These are phyloP conservation scores for Dactylellina drechsleri DNA, from an alignment of 2,329 filamentous ascomycete genomes.

Conservation along the genomic window DNA sequence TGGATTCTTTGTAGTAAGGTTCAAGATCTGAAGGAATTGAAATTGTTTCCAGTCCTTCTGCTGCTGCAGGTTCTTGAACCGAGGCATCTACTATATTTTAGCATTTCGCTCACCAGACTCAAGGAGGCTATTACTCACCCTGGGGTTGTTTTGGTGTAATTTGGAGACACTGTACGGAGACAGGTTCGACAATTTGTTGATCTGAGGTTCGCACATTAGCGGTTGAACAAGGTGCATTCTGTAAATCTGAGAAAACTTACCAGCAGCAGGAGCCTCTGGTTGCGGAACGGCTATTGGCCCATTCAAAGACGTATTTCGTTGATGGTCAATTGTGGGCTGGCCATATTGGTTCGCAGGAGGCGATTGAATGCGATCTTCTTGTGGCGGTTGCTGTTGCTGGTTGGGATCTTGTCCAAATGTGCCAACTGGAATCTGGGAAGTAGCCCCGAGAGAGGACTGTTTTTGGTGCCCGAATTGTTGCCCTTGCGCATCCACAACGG, in stretches of 20 bases:
- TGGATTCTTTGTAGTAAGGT: constrained; percentile 57
- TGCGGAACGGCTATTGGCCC: constrained; percentile 16
- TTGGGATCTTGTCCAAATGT: constrained; percentile 23
- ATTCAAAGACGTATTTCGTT: constrained; percentile 20
- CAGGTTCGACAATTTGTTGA: constrained; percentile 9
- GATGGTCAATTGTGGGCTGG: constrained; percentile 11
- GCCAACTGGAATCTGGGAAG: constrained; percentile 12
- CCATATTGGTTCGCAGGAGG: constrained; percentile 27
- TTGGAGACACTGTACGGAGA: constrained; percentile 13
- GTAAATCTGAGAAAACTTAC: constrained; percentile 19
- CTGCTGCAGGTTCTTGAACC: not conserved
- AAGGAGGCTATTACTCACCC: constrained; percentile 12
- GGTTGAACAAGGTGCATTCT: not conserved
- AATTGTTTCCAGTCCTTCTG: constrained; percentile 30
- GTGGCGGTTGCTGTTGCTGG: constrained; percentile 13
- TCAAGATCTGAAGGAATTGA: constrained; percentile 55
- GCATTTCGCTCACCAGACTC: not conserved
- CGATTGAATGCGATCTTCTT: constrained; percentile 21
- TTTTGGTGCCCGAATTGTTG: constrained; percentile 21
- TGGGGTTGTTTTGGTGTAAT: constrained; percentile 4
- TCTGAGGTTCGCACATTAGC: constrained; percentile 14
- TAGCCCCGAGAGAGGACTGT: constrained; percentile 20
- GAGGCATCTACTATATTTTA: constrained; percentile 17
- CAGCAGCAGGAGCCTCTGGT: not conserved
- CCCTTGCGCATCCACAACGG: constrained; percentile 24